Percentiles rank a stretch among this genome's conserved stretches.
phyloP scores from a whole-genome alignment of 2,329 filamentous ascomycete species.

The Cercospora janseana region DNA sequence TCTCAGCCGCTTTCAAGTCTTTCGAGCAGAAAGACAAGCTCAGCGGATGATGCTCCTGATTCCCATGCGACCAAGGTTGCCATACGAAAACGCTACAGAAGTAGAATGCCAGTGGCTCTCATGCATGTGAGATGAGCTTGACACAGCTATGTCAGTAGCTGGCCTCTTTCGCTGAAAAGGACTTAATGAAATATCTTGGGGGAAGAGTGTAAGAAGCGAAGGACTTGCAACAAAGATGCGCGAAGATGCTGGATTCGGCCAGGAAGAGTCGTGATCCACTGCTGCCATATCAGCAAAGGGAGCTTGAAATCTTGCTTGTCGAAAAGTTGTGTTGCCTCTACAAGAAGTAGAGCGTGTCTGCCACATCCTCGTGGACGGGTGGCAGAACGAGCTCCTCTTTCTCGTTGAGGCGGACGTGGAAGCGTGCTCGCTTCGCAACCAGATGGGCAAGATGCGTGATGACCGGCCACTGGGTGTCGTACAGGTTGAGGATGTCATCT shows the following conservation, averaged over 20 bases:
- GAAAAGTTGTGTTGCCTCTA: too few relatives aligned
- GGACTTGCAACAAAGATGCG: not conserved
- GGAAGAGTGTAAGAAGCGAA: constrained; percentile 18
- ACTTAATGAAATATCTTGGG: constrained; percentile 11
- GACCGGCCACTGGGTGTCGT: constrained; percentile 18
- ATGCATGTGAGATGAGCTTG: constrained; percentile 15
- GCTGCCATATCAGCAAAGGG: too few relatives aligned
- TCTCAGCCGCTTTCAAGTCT: too few relatives aligned
- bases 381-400: not conserved
- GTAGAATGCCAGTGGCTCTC: constrained; percentile 11
- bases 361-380: constrained; percentile 5
- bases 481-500: constrained; percentile 12
- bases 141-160: constrained; percentile 17
- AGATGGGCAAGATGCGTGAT: constrained; percentile 17
- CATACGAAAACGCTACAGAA: not conserved
- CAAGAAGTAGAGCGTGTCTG: constrained; percentile 20
- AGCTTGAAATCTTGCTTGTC: too few relatives aligned
- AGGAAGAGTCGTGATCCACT: too few relatives aligned
- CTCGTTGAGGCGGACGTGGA: constrained; percentile 9
- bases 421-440: constrained; percentile 15
- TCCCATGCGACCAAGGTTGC: too few relatives aligned
- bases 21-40: too few relatives aligned
- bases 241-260: too few relatives aligned
- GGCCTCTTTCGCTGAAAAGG: constrained; percentile 18
- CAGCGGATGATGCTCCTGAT: too few relatives aligned